These are phyloP conservation scores for Fragilariopsis cylindrus DNA, from an alignment of 108 stramenopile genomes.

Conservation along the genomic window DNA sequence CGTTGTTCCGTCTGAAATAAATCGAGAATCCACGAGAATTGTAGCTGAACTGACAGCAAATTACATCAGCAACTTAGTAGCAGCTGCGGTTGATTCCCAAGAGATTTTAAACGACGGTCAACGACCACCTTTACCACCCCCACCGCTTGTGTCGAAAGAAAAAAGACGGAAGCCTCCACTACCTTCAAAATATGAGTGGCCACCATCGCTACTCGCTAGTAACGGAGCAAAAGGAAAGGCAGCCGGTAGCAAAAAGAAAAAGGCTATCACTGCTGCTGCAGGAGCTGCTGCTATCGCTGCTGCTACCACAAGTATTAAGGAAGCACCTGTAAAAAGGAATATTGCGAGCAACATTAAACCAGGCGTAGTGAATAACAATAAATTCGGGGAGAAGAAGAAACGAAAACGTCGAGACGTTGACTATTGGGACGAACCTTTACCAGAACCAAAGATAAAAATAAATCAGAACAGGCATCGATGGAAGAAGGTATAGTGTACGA, in stretches of 20 bases:
- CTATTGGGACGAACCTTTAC: slow-evolving; percentile 81
- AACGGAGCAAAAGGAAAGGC: slow-evolving; percentile 3
- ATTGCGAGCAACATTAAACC: background rate
- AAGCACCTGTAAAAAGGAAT: slow-evolving; percentile 9
- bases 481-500: slow-evolving; percentile 20
- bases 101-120: slow-evolving; percentile 67
- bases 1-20: slow-evolving; percentile 53
- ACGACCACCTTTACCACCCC: slow-evolving; percentile 34
- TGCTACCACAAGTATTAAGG: slow-evolving; percentile 3
- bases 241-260: slow-evolving; percentile 11
- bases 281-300: background rate
- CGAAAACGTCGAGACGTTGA: slow-evolving; percentile 40
- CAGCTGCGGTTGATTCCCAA: slow-evolving; percentile 77
- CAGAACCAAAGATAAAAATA: slow-evolving; percentile 54
- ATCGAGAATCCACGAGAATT: slow-evolving; percentile 57
- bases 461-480: slow-evolving; percentile 8
- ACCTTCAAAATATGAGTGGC: slow-evolving; percentile 27
- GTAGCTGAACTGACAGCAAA: slow-evolving; percentile 67
- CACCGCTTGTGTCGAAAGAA: slow-evolving; percentile 25
- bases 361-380: slow-evolving; percentile 1
- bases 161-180: slow-evolving; percentile 17
- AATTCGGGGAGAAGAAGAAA: slow-evolving; percentile 22
- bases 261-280: background rate
- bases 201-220: background rate
- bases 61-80: slow-evolving; percentile 69